phyloP scores from a whole-genome alignment of 1,284 basidiomycete genomes.

The Papiliotrema terrestris region DNA sequence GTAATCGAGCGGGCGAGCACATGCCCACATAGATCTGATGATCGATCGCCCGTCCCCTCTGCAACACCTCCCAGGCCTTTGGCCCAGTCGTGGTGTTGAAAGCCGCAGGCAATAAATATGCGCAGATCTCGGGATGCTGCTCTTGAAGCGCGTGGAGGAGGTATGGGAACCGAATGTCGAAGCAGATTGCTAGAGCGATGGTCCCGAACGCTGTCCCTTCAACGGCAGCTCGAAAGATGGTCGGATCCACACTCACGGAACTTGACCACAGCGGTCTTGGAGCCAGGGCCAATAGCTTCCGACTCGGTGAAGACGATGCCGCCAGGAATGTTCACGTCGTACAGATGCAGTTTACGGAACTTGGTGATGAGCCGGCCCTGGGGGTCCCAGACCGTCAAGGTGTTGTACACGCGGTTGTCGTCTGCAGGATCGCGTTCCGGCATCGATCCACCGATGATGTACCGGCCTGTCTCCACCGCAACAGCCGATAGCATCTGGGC shows the following conservation, averaged over 20 bases:
- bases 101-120: slow-evolving; percentile 26
- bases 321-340: slow-evolving; percentile 53
- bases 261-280: slow-evolving; percentile 48
- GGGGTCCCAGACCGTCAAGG: slow-evolving; percentile 67
- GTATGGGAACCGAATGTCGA: slow-evolving; percentile 57
- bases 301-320: slow-evolving; percentile 48
- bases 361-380: slow-evolving; percentile 44
- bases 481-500: slow-evolving; percentile 12
- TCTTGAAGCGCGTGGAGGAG: slow-evolving; percentile 8
- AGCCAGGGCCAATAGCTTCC: slow-evolving; percentile 48
- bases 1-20: slow-evolving; percentile 42
- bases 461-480: slow-evolving; percentile 5
- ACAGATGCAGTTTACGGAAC: slow-evolving; percentile 52
- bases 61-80: slow-evolving; percentile 42
- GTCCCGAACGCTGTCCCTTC: slow-evolving; percentile 60
- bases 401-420: slow-evolving; percentile 54
- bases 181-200: slow-evolving; percentile 87
- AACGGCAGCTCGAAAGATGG: too few relatives aligned
- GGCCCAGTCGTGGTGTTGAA: slow-evolving; percentile 47
- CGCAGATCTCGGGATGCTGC: slow-evolving; percentile 21
- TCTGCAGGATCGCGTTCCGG: slow-evolving; percentile 9
- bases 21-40: slow-evolving; percentile 44
- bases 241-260: slow-evolving; percentile 38
- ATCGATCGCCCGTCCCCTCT: slow-evolving; percentile 40
- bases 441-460: slow-evolving; percentile 16